phyloP scores from a whole-genome alignment of 2,329 filamentous ascomycete species.

The Scedosporium boydii region DNA sequence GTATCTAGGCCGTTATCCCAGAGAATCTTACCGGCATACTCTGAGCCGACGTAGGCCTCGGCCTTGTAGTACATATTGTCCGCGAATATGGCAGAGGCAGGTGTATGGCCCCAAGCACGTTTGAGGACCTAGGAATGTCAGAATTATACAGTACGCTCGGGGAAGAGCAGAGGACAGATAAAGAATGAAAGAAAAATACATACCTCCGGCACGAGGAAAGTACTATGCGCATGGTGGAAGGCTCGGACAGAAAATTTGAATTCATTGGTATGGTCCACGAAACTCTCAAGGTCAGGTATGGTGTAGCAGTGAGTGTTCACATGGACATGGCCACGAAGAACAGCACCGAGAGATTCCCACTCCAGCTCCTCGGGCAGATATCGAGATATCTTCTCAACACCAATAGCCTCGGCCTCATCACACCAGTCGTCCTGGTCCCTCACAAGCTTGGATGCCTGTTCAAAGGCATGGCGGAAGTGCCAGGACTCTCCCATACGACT shows the following conservation, averaged over 20 bases:
- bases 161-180: not conserved
- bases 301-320: conserved; percentile 68
- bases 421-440: conserved; percentile 62
- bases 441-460: conserved; percentile 48
- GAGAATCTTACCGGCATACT: conserved; percentile 56
- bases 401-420: conserved; percentile 37
- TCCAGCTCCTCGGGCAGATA: conserved; percentile 54
- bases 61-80: conserved; percentile 67
- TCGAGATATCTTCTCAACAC: conserved; percentile 37
- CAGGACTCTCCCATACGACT: conserved; percentile 61
- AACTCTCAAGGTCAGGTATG: conserved; percentile 57
- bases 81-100: conserved; percentile 56
- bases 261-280: conserved; percentile 62
- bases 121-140: conserved; percentile 35
- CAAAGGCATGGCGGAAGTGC: conserved; percentile 59
- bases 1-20: conserved; percentile 56
- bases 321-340: conserved; percentile 56
- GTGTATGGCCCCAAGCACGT: conserved; percentile 43
- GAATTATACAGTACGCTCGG: conserved; percentile 4
- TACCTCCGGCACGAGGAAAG: conserved; percentile 56
- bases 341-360: conserved; percentile 55
- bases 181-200: conserved; percentile 7
- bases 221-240: conserved; percentile 62
- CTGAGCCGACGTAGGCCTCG: conserved; percentile 55
- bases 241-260: conserved; percentile 58